Conservation (phyloP, 768 basidiomycete species). For the Amanita brunnescens region DNA sequence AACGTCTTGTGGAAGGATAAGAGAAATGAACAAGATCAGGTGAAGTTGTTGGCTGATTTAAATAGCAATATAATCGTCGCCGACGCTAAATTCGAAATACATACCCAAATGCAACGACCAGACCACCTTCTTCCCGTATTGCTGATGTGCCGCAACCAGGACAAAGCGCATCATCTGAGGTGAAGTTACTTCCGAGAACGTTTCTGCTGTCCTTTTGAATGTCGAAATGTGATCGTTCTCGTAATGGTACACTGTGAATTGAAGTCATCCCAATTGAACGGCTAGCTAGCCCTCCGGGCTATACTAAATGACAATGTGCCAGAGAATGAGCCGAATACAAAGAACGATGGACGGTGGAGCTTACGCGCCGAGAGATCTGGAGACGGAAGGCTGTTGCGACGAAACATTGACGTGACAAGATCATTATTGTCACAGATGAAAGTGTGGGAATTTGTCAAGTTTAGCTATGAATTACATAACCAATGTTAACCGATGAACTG, state of each 20-base stretch:
- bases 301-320: not conserved
- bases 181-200: not conserved
- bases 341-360: not conserved
- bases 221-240: constrained; percentile 28
- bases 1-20: not conserved
- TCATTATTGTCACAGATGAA: not conserved
- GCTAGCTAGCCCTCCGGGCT: not conserved
- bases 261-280: not conserved
- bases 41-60: not conserved
- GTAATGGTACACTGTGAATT: not conserved
- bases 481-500: no score
- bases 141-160: constrained; percentile 79
- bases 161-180: constrained; percentile 54
- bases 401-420: constrained; percentile 10
- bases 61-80: not conserved
- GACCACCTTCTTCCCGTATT: constrained; percentile 71
- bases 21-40: not conserved
- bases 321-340: not conserved
- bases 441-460: not conserved
- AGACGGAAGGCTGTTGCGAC: not conserved
- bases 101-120: constrained; percentile 95
- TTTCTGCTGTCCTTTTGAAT: constrained; percentile 17
- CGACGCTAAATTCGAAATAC: constrained; percentile 22
- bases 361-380: not conserved
- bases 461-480: not conserved